phyloP scores from a whole-genome alignment of 2,329 filamentous ascomycete genomes.

The Phialocephala sp. region DNA sequence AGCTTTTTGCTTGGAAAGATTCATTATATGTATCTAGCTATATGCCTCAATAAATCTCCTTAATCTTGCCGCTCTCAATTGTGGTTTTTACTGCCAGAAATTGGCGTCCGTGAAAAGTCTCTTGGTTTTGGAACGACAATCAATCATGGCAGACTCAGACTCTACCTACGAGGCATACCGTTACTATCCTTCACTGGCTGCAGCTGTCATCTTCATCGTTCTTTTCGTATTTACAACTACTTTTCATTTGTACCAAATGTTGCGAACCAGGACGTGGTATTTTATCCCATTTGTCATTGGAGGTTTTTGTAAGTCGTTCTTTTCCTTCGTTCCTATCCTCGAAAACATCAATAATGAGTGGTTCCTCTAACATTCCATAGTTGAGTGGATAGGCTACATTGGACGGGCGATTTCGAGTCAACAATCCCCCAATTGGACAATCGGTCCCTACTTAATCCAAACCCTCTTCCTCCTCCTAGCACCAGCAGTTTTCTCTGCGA shows the following conservation, averaged over 20 bases:
- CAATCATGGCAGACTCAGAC: neutral
- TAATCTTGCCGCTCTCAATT: no score
- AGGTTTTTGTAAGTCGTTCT: slow-evolving; percentile 37
- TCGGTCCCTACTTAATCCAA: slow-evolving; percentile 44
- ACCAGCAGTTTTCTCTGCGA: slow-evolving; percentile 47
- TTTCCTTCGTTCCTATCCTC: neutral
- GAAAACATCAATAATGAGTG: neutral
- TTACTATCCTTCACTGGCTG: slow-evolving; percentile 30
- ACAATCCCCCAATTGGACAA: slow-evolving; percentile 32
- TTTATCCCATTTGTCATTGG: slow-evolving; percentile 42
- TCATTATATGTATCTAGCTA: neutral
- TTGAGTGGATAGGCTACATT: slow-evolving; percentile 47
- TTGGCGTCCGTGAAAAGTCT: neutral
- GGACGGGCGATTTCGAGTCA: slow-evolving; percentile 36
- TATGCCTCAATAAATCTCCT: no score
- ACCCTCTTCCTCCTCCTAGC: slow-evolving; percentile 45
- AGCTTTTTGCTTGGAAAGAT: neutral
- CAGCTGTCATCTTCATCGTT: slow-evolving; percentile 27
- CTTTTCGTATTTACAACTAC: slow-evolving; percentile 22
- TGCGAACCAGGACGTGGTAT: slow-evolving; percentile 35
- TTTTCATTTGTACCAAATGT: slow-evolving; percentile 29
- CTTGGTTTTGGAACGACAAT: neutral
- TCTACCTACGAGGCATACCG: slow-evolving; percentile 18
- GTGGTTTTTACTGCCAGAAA: neutral
- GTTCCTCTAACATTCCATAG: slow-evolving; percentile 31